Percentiles rank a stretch among this genome's conserved stretches.
Evolutionary conservation across 139 green algal genomes (phyloP).

Genomic region (Chlamydomonas applanata): DNA sequence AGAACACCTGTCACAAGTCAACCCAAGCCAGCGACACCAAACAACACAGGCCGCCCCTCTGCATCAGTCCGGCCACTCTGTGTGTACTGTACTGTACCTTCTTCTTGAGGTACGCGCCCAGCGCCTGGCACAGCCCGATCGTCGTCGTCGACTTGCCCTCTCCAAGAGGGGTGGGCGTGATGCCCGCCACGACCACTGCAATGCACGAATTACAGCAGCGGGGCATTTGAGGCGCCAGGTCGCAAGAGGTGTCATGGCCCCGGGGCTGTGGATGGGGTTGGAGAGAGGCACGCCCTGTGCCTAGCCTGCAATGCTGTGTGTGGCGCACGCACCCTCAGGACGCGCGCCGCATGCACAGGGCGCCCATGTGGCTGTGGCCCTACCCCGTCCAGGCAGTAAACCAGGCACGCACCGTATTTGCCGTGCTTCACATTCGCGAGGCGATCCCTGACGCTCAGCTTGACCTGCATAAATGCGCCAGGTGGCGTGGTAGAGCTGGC

Average conservation of each 20-base stretch:
- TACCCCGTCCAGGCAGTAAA: no score
- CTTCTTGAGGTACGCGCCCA: constrained; percentile 79
- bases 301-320: no score
- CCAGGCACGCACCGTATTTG: constrained; percentile 73
- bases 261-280: no score
- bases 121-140: constrained; percentile 93
- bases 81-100: no score
- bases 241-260: no score
- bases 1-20: no score
- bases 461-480: constrained; percentile 53
- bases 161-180: constrained; percentile 94
- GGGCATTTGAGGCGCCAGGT: neutral
- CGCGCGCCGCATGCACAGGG: no score
- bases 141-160: constrained; percentile 97
- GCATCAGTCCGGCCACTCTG: no score
- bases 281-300: no score
- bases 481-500: neutral
- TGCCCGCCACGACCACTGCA: constrained; percentile 92
- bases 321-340: no score
- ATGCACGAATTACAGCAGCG: neutral
- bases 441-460: constrained; percentile 64
- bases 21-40: neutral
- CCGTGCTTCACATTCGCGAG: constrained; percentile 51
- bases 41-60: neutral
- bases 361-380: no score